Conservation (phyloP, 2,329 filamentous ascomycete species). For the Claviceps spartinae region DNA sequence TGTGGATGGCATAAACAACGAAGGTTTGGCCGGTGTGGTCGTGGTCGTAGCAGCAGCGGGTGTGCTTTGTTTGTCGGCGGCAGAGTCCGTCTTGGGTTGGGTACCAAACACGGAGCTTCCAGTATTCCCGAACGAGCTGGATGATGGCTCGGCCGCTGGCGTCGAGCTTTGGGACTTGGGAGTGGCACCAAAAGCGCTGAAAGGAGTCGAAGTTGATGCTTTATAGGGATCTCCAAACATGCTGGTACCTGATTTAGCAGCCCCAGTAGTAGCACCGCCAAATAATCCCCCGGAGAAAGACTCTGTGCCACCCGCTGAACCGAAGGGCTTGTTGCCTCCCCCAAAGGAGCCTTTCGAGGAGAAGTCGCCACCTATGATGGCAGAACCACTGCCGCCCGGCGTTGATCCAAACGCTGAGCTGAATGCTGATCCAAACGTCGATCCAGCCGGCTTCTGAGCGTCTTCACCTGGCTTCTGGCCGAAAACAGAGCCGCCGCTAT, state of each 20-base stretch:
- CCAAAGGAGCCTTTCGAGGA: constrained; percentile 10
- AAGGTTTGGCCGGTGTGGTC: constrained; percentile 13
- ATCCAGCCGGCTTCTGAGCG: constrained; percentile 19
- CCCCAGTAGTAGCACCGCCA: not conserved
- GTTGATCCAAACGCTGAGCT: too few species aligned
- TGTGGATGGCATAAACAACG: constrained; percentile 5
- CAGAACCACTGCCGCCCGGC: too few species aligned
- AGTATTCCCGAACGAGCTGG: constrained; percentile 18
- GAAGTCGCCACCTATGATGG: too few species aligned
- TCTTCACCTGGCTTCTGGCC: constrained; percentile 14
- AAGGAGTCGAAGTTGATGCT: constrained; percentile 4
- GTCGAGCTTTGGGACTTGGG: constrained; percentile 11
- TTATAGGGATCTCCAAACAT: constrained; percentile 13
- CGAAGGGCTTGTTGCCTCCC: constrained; percentile 3
- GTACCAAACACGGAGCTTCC: constrained; percentile 19
- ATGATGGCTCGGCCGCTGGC: constrained; percentile 13
- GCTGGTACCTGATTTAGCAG: constrained; percentile 14
- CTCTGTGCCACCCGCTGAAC: constrained; percentile 7
- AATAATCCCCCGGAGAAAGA: constrained; percentile 8
- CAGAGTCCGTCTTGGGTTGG: constrained; percentile 5
- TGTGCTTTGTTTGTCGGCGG: not conserved
- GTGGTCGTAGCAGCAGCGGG: constrained; percentile 10
- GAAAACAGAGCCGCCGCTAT: constrained; percentile 17
- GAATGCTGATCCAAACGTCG: constrained; percentile 10
- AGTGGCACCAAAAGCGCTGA: constrained; percentile 7